Evolutionary conservation across 495 filamentous ascomycete genomes (phyloP).

Genomic region (Talaromyces thailandensis): DNA sequence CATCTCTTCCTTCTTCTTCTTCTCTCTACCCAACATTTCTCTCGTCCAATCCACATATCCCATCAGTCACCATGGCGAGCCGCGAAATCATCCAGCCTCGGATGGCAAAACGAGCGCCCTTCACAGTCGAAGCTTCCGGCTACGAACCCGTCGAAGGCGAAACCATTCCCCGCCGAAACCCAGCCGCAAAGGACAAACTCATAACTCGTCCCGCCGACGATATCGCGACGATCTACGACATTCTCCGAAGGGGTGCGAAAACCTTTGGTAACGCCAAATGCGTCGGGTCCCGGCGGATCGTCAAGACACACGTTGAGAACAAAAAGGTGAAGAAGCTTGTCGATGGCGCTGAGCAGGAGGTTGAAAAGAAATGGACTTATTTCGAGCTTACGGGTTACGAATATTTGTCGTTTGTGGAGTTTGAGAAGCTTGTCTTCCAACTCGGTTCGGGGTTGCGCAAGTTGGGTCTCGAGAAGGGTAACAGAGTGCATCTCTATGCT

Average conservation of each 20-base stretch:
- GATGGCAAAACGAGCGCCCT: constrained; percentile 51
- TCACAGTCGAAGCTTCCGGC: constrained; percentile 71
- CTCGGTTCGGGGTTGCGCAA: constrained; percentile 71
- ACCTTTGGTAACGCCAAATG: constrained; percentile 86
- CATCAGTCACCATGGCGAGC: constrained; percentile 15
- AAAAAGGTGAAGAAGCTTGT: constrained; percentile 97
- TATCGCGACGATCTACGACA: constrained; percentile 78
- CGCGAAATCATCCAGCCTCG: constrained; percentile 57
- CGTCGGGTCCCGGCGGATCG: constrained; percentile 67
- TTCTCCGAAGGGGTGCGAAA: constrained; percentile 65
- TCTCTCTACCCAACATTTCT: background rate
- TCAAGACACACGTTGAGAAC: constrained; percentile 81
- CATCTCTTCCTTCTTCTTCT: background rate
- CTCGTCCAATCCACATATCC: background rate
- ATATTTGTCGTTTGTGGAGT: constrained; percentile 82
- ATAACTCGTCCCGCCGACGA: constrained; percentile 56
- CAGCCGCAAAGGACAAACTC: constrained; percentile 61
- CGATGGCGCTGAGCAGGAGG: constrained; percentile 79
- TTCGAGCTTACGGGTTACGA: constrained; percentile 86
- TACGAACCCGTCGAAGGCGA: constrained; percentile 68
- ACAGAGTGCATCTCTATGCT: constrained; percentile 82
- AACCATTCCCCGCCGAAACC: constrained; percentile 80
- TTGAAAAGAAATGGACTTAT: constrained; percentile 94
- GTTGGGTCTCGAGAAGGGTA: constrained; percentile 63
- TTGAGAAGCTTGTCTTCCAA: constrained; percentile 65